Conservation (phyloP, 2,329 filamentous ascomycete species). For the Scleromitrula shiraiana region DNA sequence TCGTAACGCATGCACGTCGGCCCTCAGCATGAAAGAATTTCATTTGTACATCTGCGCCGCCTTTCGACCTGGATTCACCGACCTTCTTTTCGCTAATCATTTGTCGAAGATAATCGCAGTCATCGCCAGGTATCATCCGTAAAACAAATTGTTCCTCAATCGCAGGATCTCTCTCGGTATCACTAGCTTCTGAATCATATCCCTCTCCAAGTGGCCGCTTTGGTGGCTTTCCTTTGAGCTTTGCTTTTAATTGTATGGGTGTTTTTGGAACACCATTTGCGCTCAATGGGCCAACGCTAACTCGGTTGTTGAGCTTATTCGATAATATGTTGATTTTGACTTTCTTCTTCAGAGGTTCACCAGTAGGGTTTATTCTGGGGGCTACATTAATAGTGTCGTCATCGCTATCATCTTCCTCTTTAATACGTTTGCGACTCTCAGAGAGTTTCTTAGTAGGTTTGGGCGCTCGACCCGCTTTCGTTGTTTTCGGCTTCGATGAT, state of each 20-base stretch:
- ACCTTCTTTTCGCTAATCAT: slow-evolving; percentile 72
- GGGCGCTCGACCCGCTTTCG: slow-evolving; percentile 51
- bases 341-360: slow-evolving; percentile 31
- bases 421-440: slow-evolving; percentile 50
- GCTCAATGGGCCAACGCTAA: slow-evolving; percentile 3
- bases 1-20: slow-evolving; percentile 51
- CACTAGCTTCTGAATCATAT: slow-evolving; percentile 93
- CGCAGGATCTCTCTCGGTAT: slow-evolving; percentile 76
- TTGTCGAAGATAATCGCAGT: slow-evolving; percentile 74
- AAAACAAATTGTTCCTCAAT: slow-evolving; percentile 87
- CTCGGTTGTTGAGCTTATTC: slow-evolving; percentile 21
- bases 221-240: slow-evolving; percentile 60
- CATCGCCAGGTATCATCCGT: slow-evolving; percentile 77
- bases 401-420: slow-evolving; percentile 46
- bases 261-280: slow-evolving; percentile 19
- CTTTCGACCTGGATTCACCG: slow-evolving; percentile 51
- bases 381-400: slow-evolving; percentile 28
- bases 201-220: slow-evolving; percentile 72
- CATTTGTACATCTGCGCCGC: slow-evolving; percentile 70
- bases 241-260: slow-evolving; percentile 43
- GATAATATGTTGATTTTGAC: slow-evolving; percentile 37
- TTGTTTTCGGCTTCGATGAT: slow-evolving; percentile 34
- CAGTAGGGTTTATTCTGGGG: not conserved
- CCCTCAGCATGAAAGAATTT: slow-evolving; percentile 66
- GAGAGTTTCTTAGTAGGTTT: slow-evolving; percentile 52